Evolutionary conservation across 2,329 filamentous ascomycete species (phyloP), one percentile per base, ranked within the genome.

Genomic region (Onygenales sp.): DNA sequence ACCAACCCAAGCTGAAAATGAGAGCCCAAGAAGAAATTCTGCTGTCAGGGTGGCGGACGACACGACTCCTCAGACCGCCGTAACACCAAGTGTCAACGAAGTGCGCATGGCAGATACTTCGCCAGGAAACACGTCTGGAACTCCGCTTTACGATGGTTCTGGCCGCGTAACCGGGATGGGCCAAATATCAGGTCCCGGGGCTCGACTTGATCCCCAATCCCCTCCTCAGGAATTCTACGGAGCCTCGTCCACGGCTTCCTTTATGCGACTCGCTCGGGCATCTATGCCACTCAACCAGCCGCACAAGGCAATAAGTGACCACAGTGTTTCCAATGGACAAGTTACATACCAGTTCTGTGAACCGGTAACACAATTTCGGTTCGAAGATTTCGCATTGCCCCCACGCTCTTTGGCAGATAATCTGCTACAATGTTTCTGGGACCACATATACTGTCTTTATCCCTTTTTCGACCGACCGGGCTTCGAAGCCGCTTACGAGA

Each of bases 391-490:
- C 39, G 55, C 61, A 1, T 61, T 75, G 0, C 74, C 73, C 0
- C 71, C 74, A 1, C 68, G 73, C 1, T 55, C 63, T 2, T 54
- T 75, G 6, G 71, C 71, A 38, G 72, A 76, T 55, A 67, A 73
- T 39, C 62, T 76, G 1, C 42, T 76, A 2, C 56, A 66, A 4
- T 63, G 64, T 13, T 77, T 70, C 51, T 75, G 67, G 56, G 59
- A 70, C 11, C 58, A 65, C 7, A 62, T 76, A 1, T 70, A 70
- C 54, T 73, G 68, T 57, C 61, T 76, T 8, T 75, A 75, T 50
- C 74, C 75, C 0, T 71, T 75, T 53, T 70, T 76, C 50, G 68
- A 76, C 58, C 64, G 68, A 3, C 63, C 65, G 0, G 66, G 66
- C n/a, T 76, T 77, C 47, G 61, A 72, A 51, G 55, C 58, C 14